Base-by-base conservation (phyloP, 163 green algal species). In the Chloromonas sp. region DNA sequence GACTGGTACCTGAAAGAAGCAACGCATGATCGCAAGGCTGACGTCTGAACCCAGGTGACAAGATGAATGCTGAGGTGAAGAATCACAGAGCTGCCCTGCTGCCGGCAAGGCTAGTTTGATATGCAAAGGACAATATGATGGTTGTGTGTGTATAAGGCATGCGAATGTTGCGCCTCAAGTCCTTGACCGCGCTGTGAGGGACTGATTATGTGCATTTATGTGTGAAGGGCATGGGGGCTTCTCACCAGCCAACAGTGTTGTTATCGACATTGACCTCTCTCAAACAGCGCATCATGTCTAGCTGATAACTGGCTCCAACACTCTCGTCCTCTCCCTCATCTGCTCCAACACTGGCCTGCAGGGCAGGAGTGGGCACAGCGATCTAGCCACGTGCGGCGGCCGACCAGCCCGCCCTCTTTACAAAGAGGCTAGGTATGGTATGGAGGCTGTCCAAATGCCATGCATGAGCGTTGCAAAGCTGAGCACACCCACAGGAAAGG, bases 241-340 rank as follows among this genome's bases (percentile, higher is more conserved):
- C 92, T 79, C 81, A 98, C 97, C 97, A 99, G 62, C 97, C 97
- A 0, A 99, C 96, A 62, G 95, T 99, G 95, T 99, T 99, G 92
- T 98, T 99, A 89, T 99, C 97, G 0, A 98, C 96, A 83, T 99
- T 99, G 70, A 99, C 94, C 86, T 99, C 97, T 13, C 97, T 89
- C 85, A 99, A 86, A 91, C 96, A 99, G 15, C 96, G 94, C 96
- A 99, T 98, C 95, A 99, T 99, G 71, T 99, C 96, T 71, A 99
- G 92, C 94, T 99, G 97, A 85, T 99, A 99, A 79, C 93, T 94
- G 60, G 93, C 94, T 11, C 92, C 93, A 66, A 97, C 96, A 8
- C 83, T 91, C 58, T 94, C 92, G 2, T 88, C 91, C 3, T 91
- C 91, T 0, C 87, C 89, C 0, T 96, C 92, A 1, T 93, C 93